A percentile compares a stretch with the other conserved stretches of the same genome.
Conservation (phyloP, 768 basidiomycete genomes). For the Amanita phalloides region DNA sequence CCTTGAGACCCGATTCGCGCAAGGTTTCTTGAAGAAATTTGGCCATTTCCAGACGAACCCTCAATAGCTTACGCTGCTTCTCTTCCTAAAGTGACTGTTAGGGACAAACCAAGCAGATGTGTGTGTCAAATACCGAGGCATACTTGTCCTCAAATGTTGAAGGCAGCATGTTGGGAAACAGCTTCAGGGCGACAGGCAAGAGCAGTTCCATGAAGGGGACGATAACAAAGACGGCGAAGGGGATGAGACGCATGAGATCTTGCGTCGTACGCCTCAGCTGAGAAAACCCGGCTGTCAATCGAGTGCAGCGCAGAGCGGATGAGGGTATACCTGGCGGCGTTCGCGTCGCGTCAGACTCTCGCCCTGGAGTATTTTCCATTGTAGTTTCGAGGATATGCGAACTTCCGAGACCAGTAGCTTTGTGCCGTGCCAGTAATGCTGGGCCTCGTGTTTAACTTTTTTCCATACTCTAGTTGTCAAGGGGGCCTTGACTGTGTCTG, state of each 20-base stretch:
- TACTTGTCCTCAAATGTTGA: conserved; percentile 98
- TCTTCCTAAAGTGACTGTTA: conserved; percentile 60
- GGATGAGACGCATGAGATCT: conserved; percentile 86
- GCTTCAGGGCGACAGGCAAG: conserved; percentile 88
- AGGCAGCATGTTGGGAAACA: conserved; percentile 98
- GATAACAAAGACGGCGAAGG: conserved; percentile 89
- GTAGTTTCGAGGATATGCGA: conserved; percentile 76
- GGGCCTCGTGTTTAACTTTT: conserved; percentile 89
- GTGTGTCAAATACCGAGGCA: conserved; percentile 47
- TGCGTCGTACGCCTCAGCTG: conserved; percentile 90
- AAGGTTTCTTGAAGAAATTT: conserved; percentile 98
- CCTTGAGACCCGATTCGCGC: conserved; percentile 86
- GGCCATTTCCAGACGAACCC: conserved; percentile 95
- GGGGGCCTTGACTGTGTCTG: conserved; percentile 26
- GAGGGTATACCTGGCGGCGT: conserved; percentile 62
- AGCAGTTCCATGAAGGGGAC: conserved; percentile 99
- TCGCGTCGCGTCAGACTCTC: conserved; percentile 88
- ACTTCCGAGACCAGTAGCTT: conserved; percentile 94
- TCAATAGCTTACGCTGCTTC: conserved; percentile 91
- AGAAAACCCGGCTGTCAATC: conserved; percentile 1
- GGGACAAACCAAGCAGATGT: not conserved
- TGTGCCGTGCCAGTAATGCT: conserved; percentile 95
- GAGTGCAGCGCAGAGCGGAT: not conserved
- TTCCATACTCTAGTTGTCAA: conserved; percentile 70
- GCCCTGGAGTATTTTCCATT: conserved; percentile 89